Base-by-base conservation (phyloP, 2,329 filamentous ascomycete genomes). In the Colletotrichum orchidophilum region DNA sequence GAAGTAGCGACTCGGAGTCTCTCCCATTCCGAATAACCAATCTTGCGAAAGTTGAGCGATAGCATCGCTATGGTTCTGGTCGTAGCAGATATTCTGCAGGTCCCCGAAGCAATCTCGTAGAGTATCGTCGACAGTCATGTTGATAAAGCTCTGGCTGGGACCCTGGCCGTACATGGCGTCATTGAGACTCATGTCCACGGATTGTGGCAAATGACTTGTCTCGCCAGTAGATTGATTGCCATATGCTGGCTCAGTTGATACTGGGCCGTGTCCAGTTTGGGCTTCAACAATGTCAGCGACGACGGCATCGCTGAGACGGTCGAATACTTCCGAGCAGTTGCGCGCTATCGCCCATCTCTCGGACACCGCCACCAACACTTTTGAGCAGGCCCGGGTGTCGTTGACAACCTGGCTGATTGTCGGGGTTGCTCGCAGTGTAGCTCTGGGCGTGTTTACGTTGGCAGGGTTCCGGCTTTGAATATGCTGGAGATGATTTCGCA, bases 391-490 rank as follows among this genome's bases (percentile, higher is more conserved):
- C 0, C 83, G 72, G 0, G 81, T 83, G 21, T 80, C 80, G 33
- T 83, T 84, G 29, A 85, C 81, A 8, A 85, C 80, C 68, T 84
- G 81, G 6, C 79, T 78, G n/a, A 83, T 82, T 0, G 77, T 78
- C 0, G 83, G 83, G 3, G 81, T 79, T 0, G 74, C 66, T 4
- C 76, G 67, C 6, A 84, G 73, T 11, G 74, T 71, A 3, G 74
- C 73, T 5, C 55, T 73, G 3, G 63, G 59, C 12, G 21, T 18
- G 8, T 39, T 53, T 21, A 52, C 55, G 9, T 65, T 50, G 3
- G 63, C 59, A 3, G 58, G 55, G 29, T 66, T 46, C 15, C 72
- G 35, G 9, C 73, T 64, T 29, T 78, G 74, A 3, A 75, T 68
- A 11, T 76, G 77, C 26, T 80, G 81, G 35, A 85, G 80, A 63